Base-by-base conservation (phyloP, 2,329 filamentous ascomycete genomes). In the Ascochyta pisi region DNA sequence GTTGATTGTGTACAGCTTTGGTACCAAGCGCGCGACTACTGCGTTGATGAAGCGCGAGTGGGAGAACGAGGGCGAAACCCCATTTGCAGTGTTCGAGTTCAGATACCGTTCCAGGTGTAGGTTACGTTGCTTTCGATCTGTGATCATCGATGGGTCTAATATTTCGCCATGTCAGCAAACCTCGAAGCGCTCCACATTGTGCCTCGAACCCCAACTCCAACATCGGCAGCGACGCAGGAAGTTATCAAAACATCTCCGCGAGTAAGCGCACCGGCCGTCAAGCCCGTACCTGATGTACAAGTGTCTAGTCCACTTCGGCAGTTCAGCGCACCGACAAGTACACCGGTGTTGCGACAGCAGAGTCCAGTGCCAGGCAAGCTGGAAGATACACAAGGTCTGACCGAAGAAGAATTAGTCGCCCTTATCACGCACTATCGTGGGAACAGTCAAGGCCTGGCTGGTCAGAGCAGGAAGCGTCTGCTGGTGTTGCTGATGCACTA, bases 101-200 rank as follows among this genome's bases (percentile, higher is more conserved):
- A 38, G 8, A 38, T 38, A 38, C 16, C 35, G 35, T 22, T 38
- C 19, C n/a, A 38, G 19, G n/a, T 19, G 35, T 38, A 38, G 2
- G 35, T 38, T 15, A 6, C 9, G 8, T 29, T 29, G 27, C 27
- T 29, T 29, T 29, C 27, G 27, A 29, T 29, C 27, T 29, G 31
- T 7, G 4, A 34, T 12, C 4, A 22, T 29, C 16, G 35, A 10
- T 38, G 19, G 4, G 1, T 38, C 35, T n/a, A 3, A 19, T 22
- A 8, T 19, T 9, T 8, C 12, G 35, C 19, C n/a, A 22, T 16
- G 8, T 38, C 46, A 49, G 46, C 46, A 6, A 29, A 40, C 27
- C 58, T 76, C 1, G 64, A 73, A 57, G 50, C 60, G 10, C 61
- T 73, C 8, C 29, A 54, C 19, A 63, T 75, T n/a, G 62, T 75